A percentile compares a stretch with the other conserved stretches of the same genome.
Conservation (phyloP, 495 filamentous ascomycete genomes). For the Lophiostoma macrostomum region DNA sequence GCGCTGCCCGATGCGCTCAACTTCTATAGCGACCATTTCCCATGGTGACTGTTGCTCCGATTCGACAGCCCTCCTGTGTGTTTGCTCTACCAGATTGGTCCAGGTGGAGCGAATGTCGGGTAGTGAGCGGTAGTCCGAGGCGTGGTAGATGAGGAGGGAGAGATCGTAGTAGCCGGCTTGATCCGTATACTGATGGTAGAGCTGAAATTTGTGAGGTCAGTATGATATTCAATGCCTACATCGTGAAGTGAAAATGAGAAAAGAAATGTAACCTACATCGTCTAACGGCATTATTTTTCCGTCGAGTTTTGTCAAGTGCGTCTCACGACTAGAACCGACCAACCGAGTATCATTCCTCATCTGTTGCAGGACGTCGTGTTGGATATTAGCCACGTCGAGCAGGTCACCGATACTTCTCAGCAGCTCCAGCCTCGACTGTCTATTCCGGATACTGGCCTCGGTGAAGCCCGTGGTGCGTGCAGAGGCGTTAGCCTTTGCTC, state of each 20-base stretch:
- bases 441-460: slow-evolving; percentile 30
- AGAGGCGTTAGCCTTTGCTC: slow-evolving; percentile 81
- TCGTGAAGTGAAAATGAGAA: not conserved
- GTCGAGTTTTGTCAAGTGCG: slow-evolving; percentile 65
- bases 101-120: slow-evolving; percentile 79
- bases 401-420: slow-evolving; percentile 79
- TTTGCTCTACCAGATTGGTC: slow-evolving; percentile 71
- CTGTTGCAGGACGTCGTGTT: slow-evolving; percentile 84
- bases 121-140: slow-evolving; percentile 80
- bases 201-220: slow-evolving; percentile 51
- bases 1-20: slow-evolving; percentile 73
- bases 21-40: slow-evolving; percentile 70
- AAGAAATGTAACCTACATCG: slow-evolving; percentile 55
- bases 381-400: slow-evolving; percentile 89
- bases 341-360: slow-evolving; percentile 71
- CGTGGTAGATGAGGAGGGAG: slow-evolving; percentile 83
- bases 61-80: slow-evolving; percentile 60
- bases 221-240: slow-evolving; percentile 4
- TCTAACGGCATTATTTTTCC: slow-evolving; percentile 69
- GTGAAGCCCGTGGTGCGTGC: slow-evolving; percentile 67
- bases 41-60: slow-evolving; percentile 62
- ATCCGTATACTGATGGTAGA: slow-evolving; percentile 88
- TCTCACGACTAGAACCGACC: slow-evolving; percentile 51
- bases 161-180: slow-evolving; percentile 87
- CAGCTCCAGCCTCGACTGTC: slow-evolving; percentile 72